Evolutionary conservation across 1,284 basidiomycete genomes (phyloP).

Genomic region (Cutaneotrichosporon sp.): DNA sequence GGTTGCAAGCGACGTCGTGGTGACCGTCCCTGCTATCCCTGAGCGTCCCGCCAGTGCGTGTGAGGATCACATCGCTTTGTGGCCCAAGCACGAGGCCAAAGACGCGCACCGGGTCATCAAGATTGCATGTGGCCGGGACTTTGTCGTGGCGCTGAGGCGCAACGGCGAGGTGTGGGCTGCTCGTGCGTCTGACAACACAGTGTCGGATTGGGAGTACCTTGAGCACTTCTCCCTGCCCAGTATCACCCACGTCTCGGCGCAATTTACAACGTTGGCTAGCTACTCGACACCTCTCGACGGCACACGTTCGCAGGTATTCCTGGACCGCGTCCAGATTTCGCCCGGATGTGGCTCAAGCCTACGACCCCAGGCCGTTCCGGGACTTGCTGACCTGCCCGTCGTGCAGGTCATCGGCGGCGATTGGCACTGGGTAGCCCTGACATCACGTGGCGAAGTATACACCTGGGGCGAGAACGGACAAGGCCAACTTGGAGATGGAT

Average conservation of each 20-base stretch:
- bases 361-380: constrained; percentile 59
- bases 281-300: constrained; percentile 61
- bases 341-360: constrained; percentile 5
- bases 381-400: constrained; percentile 64
- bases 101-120: constrained; percentile 57
- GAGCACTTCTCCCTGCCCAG: constrained; percentile 36
- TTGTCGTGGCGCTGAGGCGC: constrained; percentile 64
- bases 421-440: constrained; percentile 81
- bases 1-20: constrained; percentile 24
- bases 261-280: constrained; percentile 70
- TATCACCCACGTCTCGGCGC: constrained; percentile 67
- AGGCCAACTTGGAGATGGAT: constrained; percentile 72
- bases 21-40: constrained; percentile 22
- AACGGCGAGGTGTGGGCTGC: constrained; percentile 45
- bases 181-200: neutral
- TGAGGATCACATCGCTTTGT: constrained; percentile 34
- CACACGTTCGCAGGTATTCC: constrained; percentile 35
- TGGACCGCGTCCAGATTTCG: constrained; percentile 27
- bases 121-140: constrained; percentile 65
- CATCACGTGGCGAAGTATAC: constrained; percentile 65
- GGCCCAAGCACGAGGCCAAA: constrained; percentile 47
- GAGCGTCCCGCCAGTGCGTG: constrained; percentile 49
- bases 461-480: constrained; percentile 76
- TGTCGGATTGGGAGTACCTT: constrained; percentile 43
- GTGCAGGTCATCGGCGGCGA: constrained; percentile 84